A percentile compares a stretch with the other conserved stretches of the same genome.
Evolutionary conservation across 768 basidiomycete genomes (phyloP).

Genomic region (Fomitopsis serialis): DNA sequence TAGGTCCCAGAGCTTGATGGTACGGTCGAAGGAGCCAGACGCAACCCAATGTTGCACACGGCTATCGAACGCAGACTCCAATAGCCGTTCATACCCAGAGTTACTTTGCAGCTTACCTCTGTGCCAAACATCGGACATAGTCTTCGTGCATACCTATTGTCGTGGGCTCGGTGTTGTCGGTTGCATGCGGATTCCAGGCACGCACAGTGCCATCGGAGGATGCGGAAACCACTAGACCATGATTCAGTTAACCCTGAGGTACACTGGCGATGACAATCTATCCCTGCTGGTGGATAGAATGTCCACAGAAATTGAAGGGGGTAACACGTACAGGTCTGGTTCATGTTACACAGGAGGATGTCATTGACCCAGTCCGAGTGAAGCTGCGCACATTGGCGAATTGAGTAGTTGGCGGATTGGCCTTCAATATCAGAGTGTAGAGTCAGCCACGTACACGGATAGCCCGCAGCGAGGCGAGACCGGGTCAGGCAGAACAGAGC

Average conservation of each 20-base stretch:
- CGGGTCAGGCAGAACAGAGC: background rate
- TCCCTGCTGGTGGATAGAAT: too few relatives aligned
- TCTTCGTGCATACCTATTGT: slow-evolving; percentile 75
- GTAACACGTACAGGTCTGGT: slow-evolving; percentile 81
- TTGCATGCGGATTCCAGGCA: slow-evolving; percentile 84
- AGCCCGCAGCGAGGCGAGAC: background rate
- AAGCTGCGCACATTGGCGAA: slow-evolving; percentile 84
- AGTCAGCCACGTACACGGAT: background rate
- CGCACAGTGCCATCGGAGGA: slow-evolving; percentile 95
- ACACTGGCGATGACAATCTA: too few relatives aligned
- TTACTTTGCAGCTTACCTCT: too few relatives aligned
- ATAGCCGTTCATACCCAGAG: too few relatives aligned
- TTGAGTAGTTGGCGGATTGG: slow-evolving; percentile 37
- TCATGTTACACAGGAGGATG: slow-evolving; percentile 83
- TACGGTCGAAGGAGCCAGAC: slow-evolving; percentile 91
- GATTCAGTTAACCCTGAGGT: background rate
- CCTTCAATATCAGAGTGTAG: background rate
- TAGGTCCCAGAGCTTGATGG: slow-evolving; percentile 93
- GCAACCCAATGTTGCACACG: slow-evolving; percentile 84
- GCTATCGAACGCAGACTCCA: slow-evolving; percentile 37
- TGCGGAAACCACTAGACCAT: slow-evolving; percentile 68
- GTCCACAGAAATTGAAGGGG: too few relatives aligned
- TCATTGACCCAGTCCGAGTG: slow-evolving; percentile 98
- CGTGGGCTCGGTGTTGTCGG: slow-evolving; percentile 43
- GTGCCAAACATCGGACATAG: slow-evolving; percentile 77